These are phyloP conservation scores for Fusarium nematophilum DNA, from an alignment of 2,329 filamentous ascomycete genomes.

Conservation along the genomic window DNA sequence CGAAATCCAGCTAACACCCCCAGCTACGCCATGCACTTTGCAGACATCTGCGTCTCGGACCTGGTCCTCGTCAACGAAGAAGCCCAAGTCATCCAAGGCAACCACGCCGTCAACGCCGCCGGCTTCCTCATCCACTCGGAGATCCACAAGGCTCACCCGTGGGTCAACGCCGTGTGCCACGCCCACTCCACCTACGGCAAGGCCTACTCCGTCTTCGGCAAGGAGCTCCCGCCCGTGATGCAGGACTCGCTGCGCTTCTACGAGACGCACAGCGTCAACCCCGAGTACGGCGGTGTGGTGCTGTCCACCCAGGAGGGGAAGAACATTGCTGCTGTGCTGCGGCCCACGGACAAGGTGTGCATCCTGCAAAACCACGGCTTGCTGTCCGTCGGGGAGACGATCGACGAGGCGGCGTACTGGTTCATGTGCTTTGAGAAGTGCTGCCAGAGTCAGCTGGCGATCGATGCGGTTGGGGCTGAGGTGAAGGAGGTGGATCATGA, in stretches of 20 bases:
- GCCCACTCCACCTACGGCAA: constrained; percentile 9
- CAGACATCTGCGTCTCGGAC: constrained; percentile 7
- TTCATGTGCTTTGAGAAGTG: not conserved
- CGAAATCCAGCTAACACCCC: too few species aligned
- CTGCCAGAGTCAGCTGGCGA: not conserved
- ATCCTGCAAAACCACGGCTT: not conserved
- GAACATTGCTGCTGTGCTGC: not conserved
- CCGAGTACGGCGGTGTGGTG: not conserved
- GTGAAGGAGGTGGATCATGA: not conserved
- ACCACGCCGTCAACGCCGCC: constrained; percentile 1
- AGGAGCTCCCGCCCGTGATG: not conserved
- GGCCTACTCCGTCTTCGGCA: constrained; percentile 1
- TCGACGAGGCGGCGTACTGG: not conserved
- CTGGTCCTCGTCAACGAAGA: constrained; percentile 16
- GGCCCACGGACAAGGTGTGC: not conserved
- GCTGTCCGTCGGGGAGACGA: not conserved
- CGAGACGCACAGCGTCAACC: not conserved
- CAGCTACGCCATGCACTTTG: constrained; percentile 7
- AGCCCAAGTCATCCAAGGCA: constrained; percentile 4
- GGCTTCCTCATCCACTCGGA: constrained; percentile 7
- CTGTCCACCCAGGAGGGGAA: not conserved
- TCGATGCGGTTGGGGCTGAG: not conserved
- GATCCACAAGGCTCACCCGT: constrained; percentile 5
- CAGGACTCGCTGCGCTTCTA: not conserved
- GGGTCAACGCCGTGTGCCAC: constrained; percentile 2